Conservation (phyloP, 78 protist genomes). For the Speleostelium caveatum region DNA sequence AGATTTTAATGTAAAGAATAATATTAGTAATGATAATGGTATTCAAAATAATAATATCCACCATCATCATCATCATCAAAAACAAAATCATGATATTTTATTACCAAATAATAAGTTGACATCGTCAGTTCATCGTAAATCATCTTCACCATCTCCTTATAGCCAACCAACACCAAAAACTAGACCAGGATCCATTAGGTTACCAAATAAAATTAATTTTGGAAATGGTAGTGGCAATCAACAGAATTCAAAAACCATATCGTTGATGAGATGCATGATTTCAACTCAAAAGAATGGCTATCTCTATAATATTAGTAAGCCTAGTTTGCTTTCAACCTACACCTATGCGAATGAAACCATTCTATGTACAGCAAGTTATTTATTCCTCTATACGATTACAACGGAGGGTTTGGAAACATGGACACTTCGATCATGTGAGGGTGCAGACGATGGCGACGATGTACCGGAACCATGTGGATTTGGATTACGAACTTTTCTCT, state of each 20-base stretch:
- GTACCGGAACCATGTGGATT: slow-evolving; percentile 53
- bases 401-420: slow-evolving; percentile 62
- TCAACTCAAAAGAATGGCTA: slow-evolving; percentile 46
- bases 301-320: slow-evolving; percentile 56
- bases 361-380: slow-evolving; percentile 49
- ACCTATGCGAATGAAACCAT: slow-evolving; percentile 55
- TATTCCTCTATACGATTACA: slow-evolving; percentile 36
- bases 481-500: slow-evolving; percentile 7
- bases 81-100: not conserved
- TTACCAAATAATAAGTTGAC: not conserved
- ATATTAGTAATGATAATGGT: not conserved
- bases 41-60: not conserved
- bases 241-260: not conserved
- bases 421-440: slow-evolving; percentile 74
- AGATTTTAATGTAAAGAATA: slow-evolving; percentile 5
- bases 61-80: not conserved
- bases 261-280: slow-evolving; percentile 36
- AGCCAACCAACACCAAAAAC: not conserved
- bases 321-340: slow-evolving; percentile 29
- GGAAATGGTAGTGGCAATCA: not conserved
- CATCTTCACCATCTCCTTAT: not conserved
- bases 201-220: too few species aligned
- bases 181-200: not conserved
- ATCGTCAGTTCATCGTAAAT: not conserved
- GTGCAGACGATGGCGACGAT: slow-evolving; percentile 54